A percentile compares a stretch with the other conserved stretches of the same genome.
Evolutionary conservation across 805 yeast species (phyloP).

Genomic region (Myxozyma nipponensis): DNA sequence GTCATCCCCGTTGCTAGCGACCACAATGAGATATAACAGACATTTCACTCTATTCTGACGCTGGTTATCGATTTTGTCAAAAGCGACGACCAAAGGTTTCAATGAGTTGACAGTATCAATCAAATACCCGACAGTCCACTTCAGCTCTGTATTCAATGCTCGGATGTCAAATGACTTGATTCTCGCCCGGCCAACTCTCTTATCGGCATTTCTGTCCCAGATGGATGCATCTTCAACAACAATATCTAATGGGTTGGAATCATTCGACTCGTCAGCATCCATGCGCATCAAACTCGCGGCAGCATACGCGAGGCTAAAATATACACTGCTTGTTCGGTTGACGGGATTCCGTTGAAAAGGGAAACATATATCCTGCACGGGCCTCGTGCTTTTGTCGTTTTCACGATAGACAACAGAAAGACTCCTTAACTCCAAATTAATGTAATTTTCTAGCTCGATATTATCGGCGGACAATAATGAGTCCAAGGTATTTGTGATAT

Average conservation of each 20-base stretch:
- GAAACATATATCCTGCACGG: neutral
- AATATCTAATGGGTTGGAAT: constrained; percentile 31
- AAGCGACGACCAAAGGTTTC: constrained; percentile 30
- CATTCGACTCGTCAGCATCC: neutral
- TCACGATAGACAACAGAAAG: constrained; percentile 5
- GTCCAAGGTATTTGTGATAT: neutral
- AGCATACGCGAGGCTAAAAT: constrained; percentile 12
- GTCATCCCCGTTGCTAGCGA: constrained; percentile 48
- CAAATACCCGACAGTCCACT: constrained; percentile 31
- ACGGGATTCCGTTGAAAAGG: constrained; percentile 17
- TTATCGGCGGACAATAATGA: neutral
- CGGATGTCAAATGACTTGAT: constrained; percentile 36
- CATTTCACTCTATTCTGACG: constrained; percentile 30
- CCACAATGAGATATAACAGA: constrained; percentile 43
- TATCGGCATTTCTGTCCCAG: constrained; percentile 32
- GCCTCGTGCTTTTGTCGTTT: constrained; percentile 11
- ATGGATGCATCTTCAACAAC: constrained; percentile 34
- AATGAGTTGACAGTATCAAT: constrained; percentile 19
- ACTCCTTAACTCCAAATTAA: constrained; percentile 15
- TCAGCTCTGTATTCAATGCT: constrained; percentile 37
- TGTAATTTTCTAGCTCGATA: constrained; percentile 7
- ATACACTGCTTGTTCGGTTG: constrained; percentile 12
- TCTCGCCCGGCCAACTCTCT: constrained; percentile 30
- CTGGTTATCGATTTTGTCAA: constrained; percentile 19
- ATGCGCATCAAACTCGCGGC: constrained; percentile 8